A percentile compares a stretch with the other conserved stretches of the same genome.
These are phyloP conservation scores for Quercus tomentella DNA, from an alignment of 331 rosid genomes.

Conservation along the genomic window DNA sequence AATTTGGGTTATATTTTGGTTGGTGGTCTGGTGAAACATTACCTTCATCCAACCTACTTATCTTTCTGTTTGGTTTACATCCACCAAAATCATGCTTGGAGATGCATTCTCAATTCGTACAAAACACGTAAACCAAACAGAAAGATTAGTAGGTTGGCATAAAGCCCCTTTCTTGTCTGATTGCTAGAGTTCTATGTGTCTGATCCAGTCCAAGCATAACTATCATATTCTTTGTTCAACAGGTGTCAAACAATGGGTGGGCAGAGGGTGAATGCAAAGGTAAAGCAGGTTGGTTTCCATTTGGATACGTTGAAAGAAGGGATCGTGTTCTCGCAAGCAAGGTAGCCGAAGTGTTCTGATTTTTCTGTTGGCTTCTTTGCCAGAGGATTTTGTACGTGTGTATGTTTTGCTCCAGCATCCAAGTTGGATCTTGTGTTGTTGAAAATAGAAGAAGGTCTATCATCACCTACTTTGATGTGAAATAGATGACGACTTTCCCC, in stretches of 20 bases:
- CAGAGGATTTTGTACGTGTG: conserved; percentile 40
- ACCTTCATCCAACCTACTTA: not conserved
- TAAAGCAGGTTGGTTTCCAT: conserved; percentile 96
- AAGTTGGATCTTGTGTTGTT: conserved; percentile 27
- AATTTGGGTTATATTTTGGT: not conserved
- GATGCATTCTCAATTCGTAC: not conserved
- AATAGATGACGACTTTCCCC: conserved; percentile 24
- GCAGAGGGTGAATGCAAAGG: conserved; percentile 99
- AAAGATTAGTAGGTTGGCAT: too few relatives aligned
- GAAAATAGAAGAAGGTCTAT: conserved; percentile 15
- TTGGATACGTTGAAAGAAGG: conserved; percentile 84
- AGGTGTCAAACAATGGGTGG: conserved; percentile 95
- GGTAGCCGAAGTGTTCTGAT: conserved; percentile 88
- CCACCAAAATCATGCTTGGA: not conserved
- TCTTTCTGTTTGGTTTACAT: not conserved
- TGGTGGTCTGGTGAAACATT: not conserved
- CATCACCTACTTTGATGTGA: conserved; percentile 24
- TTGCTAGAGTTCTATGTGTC: not conserved
- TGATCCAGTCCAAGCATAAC: conserved; percentile 7
- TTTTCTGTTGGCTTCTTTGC: conserved; percentile 30
- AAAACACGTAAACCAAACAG: not conserved
- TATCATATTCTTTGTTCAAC: conserved; percentile 8
- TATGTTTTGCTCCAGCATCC: conserved; percentile 20
- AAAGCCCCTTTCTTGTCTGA: not conserved
- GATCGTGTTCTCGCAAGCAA: conserved; percentile 93